A percentile compares a stretch with the other conserved stretches of the same genome.
Conservation (phyloP, 768 basidiomycete genomes). For the Pleurotus eryngii region DNA sequence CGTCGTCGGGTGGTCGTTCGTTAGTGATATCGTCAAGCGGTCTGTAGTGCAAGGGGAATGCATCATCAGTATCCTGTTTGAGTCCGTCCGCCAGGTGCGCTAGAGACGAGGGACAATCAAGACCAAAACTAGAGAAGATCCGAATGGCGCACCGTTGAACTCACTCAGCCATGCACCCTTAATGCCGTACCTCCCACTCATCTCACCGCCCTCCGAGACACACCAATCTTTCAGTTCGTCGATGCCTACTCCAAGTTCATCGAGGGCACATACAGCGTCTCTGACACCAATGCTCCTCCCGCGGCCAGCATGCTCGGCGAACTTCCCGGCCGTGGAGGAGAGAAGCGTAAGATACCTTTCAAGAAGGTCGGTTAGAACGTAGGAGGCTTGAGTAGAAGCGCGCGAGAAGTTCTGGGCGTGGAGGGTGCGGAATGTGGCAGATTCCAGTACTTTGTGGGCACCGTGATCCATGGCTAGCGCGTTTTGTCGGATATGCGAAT, state of each 20-base stretch:
- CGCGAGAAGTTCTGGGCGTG: constrained; percentile 78
- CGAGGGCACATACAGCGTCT: constrained; percentile 65
- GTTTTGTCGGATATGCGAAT: too few relatives aligned
- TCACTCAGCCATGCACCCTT: constrained; percentile 68
- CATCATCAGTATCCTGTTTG: constrained; percentile 51
- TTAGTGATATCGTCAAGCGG: constrained; percentile 29
- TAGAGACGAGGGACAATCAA: constrained; percentile 30
- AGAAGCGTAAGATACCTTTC: constrained; percentile 70
- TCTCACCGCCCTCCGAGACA: constrained; percentile 62
- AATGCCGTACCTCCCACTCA: constrained; percentile 57
- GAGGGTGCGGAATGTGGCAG: constrained; percentile 63
- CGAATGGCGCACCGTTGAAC: constrained; percentile 56
- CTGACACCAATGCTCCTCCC: constrained; percentile 43
- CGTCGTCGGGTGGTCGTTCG: constrained; percentile 26
- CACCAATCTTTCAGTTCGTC: constrained; percentile 71
- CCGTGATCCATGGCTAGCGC: constrained; percentile 44
- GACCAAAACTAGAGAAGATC: constrained; percentile 14
- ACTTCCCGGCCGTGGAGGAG: constrained; percentile 63
- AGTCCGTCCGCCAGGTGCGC: constrained; percentile 61
- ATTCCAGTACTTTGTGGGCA: constrained; percentile 61
- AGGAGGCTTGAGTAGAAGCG: constrained; percentile 68
- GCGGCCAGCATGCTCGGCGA: constrained; percentile 75
- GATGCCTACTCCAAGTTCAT: constrained; percentile 70
- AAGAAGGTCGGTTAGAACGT: constrained; percentile 71
- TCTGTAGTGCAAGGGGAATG: constrained; percentile 49